Percentiles rank a stretch among this genome's conserved stretches.
Evolutionary conservation across 768 basidiomycete species (phyloP).

Genomic region (Termitomyces eurrhizus): DNA sequence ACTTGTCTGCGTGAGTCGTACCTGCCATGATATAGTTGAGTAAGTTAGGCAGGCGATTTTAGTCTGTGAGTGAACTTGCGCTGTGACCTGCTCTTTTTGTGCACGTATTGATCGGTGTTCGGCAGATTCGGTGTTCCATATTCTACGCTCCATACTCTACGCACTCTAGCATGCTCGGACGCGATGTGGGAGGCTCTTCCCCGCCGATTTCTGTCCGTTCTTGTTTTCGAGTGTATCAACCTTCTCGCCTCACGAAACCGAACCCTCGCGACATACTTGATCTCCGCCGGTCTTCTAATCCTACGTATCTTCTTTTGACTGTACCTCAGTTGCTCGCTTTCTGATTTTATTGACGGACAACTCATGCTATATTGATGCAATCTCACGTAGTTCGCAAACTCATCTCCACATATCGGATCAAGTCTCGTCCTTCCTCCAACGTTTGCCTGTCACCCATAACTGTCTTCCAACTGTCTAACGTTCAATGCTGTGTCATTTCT

Average conservation of each 20-base stretch:
- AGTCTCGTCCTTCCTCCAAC: neutral
- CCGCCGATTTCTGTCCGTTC: no score
- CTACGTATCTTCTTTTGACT: neutral
- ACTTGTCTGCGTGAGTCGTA: neutral
- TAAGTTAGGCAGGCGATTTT: neutral
- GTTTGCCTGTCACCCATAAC: neutral
- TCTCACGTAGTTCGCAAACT: neutral
- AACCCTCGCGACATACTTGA: neutral
- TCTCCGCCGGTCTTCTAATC: neutral
- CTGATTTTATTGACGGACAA: neutral
- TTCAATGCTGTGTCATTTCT: neutral
- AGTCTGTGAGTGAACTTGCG: constrained; percentile 6
- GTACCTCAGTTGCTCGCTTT: neutral
- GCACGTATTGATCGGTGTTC: neutral
- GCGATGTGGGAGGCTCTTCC: neutral
- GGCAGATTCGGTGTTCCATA: neutral
- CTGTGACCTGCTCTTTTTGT: neutral
- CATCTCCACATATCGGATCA: neutral
- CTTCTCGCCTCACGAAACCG: neutral
- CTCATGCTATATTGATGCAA: neutral
- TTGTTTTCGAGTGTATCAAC: neutral
- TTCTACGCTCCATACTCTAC: neutral
- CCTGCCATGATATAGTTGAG: neutral
- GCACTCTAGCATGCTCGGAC: neutral
- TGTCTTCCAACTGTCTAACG: neutral